Conservation (phyloP, 306 rosid genomes). For the Vachellia pachyceras region DNA sequence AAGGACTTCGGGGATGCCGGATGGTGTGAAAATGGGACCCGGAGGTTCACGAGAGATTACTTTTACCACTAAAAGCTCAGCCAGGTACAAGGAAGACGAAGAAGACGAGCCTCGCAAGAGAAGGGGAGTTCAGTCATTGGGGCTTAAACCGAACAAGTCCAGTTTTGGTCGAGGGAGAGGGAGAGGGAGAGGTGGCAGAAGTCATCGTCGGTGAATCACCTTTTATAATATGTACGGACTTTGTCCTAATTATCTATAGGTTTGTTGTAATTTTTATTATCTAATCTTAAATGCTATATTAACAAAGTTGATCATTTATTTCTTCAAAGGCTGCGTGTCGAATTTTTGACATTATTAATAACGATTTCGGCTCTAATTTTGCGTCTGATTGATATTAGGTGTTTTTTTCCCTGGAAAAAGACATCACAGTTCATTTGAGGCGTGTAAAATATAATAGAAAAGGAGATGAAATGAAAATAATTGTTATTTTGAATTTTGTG, state of each 20-base stretch:
- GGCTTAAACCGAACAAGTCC: constrained; percentile 52
- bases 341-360: neutral
- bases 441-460: too few species aligned
- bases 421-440: too few species aligned
- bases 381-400: neutral
- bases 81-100: constrained; percentile 70
- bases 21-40: constrained; percentile 72
- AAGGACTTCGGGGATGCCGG: constrained; percentile 46
- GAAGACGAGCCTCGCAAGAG: constrained; percentile 51
- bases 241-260: neutral
- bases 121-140: constrained; percentile 75
- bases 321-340: neutral
- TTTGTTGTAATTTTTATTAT: neutral
- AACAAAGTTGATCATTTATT: neutral
- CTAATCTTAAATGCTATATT: neutral
- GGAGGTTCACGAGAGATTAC: constrained; percentile 94
- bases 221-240: neutral
- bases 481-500: too few species aligned
- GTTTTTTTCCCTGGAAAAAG: too few species aligned
- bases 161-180: constrained; percentile 58
- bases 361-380: neutral
- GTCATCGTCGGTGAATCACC: constrained; percentile 34
- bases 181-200: constrained; percentile 44
- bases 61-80: constrained; percentile 68
- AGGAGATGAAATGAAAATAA: too few species aligned